A percentile compares a stretch with the other conserved stretches of the same genome.
phyloP scores from a whole-genome alignment of 1,284 basidiomycete genomes.

The Cryptococcus sp. region DNA sequence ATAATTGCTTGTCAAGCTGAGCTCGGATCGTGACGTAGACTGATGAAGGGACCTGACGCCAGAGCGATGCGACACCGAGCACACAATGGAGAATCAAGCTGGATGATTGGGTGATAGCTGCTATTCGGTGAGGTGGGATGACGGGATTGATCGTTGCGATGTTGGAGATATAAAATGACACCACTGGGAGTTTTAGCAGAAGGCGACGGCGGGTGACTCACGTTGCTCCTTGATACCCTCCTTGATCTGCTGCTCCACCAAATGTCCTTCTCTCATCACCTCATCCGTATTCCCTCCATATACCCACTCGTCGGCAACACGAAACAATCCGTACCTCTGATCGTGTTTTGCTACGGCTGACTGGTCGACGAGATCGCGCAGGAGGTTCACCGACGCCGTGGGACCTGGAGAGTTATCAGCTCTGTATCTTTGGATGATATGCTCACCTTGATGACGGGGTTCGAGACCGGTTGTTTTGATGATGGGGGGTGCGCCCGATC shows the following conservation, averaged over 20 bases:
- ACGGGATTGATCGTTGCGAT: constrained; percentile 17
- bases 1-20: constrained; percentile 4
- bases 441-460: constrained; percentile 13
- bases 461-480: constrained; percentile 14
- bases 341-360: constrained; percentile 12
- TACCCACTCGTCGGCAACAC: constrained; percentile 15
- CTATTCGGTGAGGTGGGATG: constrained; percentile 15
- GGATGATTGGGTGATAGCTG: constrained; percentile 1
- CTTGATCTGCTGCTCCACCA: constrained; percentile 13
- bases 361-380: constrained; percentile 7
- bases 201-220: background rate
- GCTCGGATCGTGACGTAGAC: constrained; percentile 10
- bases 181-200: constrained; percentile 4
- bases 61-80: constrained; percentile 12
- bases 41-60: constrained; percentile 11
- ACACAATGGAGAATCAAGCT: constrained; percentile 9
- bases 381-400: constrained; percentile 12
- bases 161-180: constrained; percentile 11
- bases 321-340: constrained; percentile 14
- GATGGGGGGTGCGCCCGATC: constrained; percentile 9
- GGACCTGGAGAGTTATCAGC: constrained; percentile 6
- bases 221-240: constrained; percentile 12
- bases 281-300: constrained; percentile 13
- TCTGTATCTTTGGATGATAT: background rate
- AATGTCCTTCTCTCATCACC: constrained; percentile 9